Evolutionary conservation across 352 stramenopile species (phyloP), one percentile per base, ranked within the genome.

Genomic region (Phytophthora parvispora): DNA sequence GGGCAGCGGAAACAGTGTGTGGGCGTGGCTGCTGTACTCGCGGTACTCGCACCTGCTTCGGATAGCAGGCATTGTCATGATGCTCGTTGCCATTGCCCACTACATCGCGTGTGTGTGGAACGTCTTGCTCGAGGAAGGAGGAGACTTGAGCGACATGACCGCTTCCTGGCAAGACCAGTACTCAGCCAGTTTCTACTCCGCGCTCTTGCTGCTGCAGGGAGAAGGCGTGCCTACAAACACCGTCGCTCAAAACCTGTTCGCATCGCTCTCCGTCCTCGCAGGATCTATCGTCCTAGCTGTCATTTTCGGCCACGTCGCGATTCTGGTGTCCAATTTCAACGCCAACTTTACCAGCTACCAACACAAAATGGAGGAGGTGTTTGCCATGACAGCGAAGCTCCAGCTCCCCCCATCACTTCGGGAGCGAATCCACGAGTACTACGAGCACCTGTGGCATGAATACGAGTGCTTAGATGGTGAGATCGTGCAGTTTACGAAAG

Each of bases 291-390:
- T 86, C 1, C 64, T 94, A 0, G 85, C 83, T 13, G 75, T 91
- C 12, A 64, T 93, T 2, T 93, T 92, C 31, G 84, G 83, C 8
- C 43, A 92, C 56, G 84, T 94, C 9, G 77, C 74, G 1, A 78
- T 93, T 8, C 75, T 88, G 1, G 81, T 94, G 10, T 71, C 79
- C 13, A 90, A 87, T 47, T 89, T 93, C 49, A 86, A 82, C 38
- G 77, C 77, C 16, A 86, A 83, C 24, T 60, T 59, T 9, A 89
- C 79, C 0, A 77, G 64, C 28, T 94, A 92, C 54, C 72, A 89
- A 34, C 80, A 74, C 27, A 93, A 93, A 48, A 87, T 90, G 81
- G 85, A 92, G 49, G 53, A 64, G 24, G 77, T 93, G 0, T 81
- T 90, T 25, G 79, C 80, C 1, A 71, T 81, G 55, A 94, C 89